Base-by-base conservation (phyloP, 1,139 yeast genomes). In the Pichia terricola region DNA sequence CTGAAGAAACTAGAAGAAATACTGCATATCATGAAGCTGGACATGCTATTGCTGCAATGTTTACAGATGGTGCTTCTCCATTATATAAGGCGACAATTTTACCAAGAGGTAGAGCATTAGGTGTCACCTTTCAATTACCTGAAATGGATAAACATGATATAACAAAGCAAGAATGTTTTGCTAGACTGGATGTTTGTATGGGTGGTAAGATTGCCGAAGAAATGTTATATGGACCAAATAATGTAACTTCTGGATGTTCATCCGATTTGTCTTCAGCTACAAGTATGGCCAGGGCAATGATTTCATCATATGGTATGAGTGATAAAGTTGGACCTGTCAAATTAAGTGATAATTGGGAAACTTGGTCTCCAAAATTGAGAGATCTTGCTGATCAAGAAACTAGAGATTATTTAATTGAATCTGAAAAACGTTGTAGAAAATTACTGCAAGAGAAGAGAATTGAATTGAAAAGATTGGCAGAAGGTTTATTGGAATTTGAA, bases 11-110 rank as follows among this genome's bases (percentile, higher is more conserved):
- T 0, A 78, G 97, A 63, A 78, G 76, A 55, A 89, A 91, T 55
- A 94, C 98, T 25, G 98, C 98, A 2, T 94, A 81, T 64, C 99
- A 91, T 66, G 99, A 91, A 68, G 99, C 98, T 8, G 99, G 99
- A 3, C 99, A 91, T 66, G 98, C 98, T 4, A 86, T 91, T 48
- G 87, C 89, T 86, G 97, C 98, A 5, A 75, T 91, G 77, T 91
- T 75, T 64, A 86, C 96, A 9, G 80, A 81, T 9, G 96, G 95
- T n/a, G 97, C 98, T 8, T 88, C 96, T 5, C 89, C 96, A 3
- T 72, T 94, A 48, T 94, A 94, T 67, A 91, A 91, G 66, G 98
- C 97, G 3, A 94, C 99, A 0, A 89, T 91, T 53, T 72, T 91
- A 51, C 98, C 98, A 40, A 77, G 99, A 62, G 99, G 99, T 38